Conservation (phyloP, 139 green algal species). For the Micractinium sp. region DNA sequence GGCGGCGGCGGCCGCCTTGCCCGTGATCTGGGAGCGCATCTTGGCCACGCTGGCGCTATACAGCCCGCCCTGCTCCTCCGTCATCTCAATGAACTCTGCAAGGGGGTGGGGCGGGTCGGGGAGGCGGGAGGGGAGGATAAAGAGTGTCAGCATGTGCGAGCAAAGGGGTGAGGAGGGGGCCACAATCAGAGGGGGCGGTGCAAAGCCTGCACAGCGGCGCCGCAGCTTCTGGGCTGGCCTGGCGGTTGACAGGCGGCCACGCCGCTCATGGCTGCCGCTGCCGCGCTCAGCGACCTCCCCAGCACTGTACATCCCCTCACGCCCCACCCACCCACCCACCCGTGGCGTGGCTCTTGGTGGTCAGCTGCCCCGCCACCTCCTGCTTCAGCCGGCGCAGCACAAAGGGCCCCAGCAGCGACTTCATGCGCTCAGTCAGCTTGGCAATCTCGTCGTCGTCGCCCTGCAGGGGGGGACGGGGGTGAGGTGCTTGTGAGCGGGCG, state of each 20-base stretch:
- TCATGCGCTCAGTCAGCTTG: conserved; percentile 80
- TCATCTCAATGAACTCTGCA: conserved; percentile 72
- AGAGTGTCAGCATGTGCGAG: neutral
- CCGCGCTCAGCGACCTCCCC: neutral
- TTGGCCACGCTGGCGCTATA: conserved; percentile 62
- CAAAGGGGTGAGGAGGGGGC: neutral
- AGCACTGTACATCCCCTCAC: neutral
- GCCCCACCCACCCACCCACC: neutral
- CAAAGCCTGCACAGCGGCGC: neutral
- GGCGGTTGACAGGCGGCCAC: neutral
- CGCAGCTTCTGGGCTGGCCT: neutral
- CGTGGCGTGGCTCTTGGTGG: conserved; percentile 16
- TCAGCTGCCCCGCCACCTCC: conserved; percentile 77
- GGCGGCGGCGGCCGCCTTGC: conserved; percentile 26
- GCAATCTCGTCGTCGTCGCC: conserved; percentile 50
- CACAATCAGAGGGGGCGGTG: too few species aligned
- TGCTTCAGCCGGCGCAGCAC: conserved; percentile 90
- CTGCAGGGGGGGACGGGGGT: neutral
- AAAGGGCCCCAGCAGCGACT: conserved; percentile 86
- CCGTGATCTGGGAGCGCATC: conserved; percentile 41
- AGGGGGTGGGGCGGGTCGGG: neutral
- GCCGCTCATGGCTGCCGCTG: neutral
- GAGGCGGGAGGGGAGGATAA: neutral
- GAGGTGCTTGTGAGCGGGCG: neutral
- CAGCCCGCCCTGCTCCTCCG: conserved; percentile 57